These are phyloP conservation scores for Aspergillus sp. DNA, from an alignment of 2,329 filamentous ascomycete genomes.

Conservation along the genomic window DNA sequence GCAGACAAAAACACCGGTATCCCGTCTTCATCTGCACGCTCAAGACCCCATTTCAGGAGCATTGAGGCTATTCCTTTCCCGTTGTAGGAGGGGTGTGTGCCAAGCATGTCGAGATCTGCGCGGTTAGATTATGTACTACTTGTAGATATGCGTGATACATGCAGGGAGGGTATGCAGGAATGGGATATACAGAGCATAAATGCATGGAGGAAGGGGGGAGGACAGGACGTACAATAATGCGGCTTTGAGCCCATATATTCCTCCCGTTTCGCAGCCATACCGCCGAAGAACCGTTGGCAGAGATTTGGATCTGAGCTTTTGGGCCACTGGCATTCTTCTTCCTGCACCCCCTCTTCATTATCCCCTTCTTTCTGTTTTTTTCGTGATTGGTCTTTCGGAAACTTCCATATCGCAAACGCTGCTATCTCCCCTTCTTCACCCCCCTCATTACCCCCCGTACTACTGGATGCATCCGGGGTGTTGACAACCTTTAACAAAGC, in stretches of 20 bases:
- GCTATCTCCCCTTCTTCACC: constrained; percentile 8
- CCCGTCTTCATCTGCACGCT: constrained; percentile 27
- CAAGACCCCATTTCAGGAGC: constrained; percentile 32
- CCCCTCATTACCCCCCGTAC: background rate
- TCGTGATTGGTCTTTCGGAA: constrained; percentile 2
- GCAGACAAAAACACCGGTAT: constrained; percentile 32
- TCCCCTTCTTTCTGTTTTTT: constrained; percentile 3
- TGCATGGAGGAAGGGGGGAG: background rate
- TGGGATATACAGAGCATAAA: no score
- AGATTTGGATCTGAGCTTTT: constrained; percentile 11
- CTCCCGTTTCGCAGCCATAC: constrained; percentile 10
- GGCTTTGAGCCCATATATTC: constrained; percentile 12
- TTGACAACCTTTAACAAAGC: constrained; percentile 11
- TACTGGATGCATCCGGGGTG: background rate
- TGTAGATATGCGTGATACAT: no score
- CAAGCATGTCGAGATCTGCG: constrained; percentile 20
- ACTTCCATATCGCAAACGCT: constrained; percentile 22
- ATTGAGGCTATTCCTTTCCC: constrained; percentile 17
- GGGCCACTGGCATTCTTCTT: constrained; percentile 9
- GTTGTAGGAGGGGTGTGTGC: constrained; percentile 16
- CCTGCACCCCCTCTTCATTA: background rate
- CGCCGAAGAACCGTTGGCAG: constrained; percentile 15
- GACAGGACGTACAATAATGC: constrained; percentile 19
- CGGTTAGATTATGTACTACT: background rate
- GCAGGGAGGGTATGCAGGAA: no score